Evolutionary conservation across 83 land plant genomes (phyloP).

Genomic region (Thuja plicata): DNA sequence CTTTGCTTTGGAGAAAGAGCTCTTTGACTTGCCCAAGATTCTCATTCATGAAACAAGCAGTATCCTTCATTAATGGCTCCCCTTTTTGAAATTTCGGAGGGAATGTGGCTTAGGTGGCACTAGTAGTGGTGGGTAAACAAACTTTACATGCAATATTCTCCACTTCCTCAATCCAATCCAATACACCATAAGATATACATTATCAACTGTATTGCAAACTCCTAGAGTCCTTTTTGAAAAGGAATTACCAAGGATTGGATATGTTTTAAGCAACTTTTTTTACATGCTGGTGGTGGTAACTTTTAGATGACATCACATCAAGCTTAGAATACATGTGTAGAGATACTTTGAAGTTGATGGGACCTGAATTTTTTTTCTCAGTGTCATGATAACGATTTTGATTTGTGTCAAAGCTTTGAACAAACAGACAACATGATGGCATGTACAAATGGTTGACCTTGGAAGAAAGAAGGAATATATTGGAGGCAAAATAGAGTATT

Average conservation of each 20-base stretch:
- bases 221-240: neutral
- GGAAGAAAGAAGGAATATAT: slow-evolving; percentile 12
- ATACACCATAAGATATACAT: too few species aligned
- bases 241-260: neutral
- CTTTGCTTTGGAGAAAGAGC: slow-evolving; percentile 5
- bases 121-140: neutral
- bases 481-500: slow-evolving; percentile 3
- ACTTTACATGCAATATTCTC: slow-evolving; percentile 9
- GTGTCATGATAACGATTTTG: slow-evolving; percentile 8
- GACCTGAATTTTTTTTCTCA: neutral
- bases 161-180: neutral
- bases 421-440: slow-evolving; percentile 13
- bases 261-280: neutral
- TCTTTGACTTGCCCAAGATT: slow-evolving; percentile 10
- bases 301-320: slow-evolving; percentile 1
- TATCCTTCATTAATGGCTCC: neutral
- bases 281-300: neutral
- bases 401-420: slow-evolving; percentile 19
- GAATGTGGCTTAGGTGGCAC: neutral
- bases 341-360: neutral
- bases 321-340: slow-evolving; percentile 5
- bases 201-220: neutral
- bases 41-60: neutral
- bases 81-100: slow-evolving; percentile 11
- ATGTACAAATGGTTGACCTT: slow-evolving; percentile 18